Base-by-base conservation (phyloP, 2,329 filamentous ascomycete genomes). In the Pseudopyricularia javanii region DNA sequence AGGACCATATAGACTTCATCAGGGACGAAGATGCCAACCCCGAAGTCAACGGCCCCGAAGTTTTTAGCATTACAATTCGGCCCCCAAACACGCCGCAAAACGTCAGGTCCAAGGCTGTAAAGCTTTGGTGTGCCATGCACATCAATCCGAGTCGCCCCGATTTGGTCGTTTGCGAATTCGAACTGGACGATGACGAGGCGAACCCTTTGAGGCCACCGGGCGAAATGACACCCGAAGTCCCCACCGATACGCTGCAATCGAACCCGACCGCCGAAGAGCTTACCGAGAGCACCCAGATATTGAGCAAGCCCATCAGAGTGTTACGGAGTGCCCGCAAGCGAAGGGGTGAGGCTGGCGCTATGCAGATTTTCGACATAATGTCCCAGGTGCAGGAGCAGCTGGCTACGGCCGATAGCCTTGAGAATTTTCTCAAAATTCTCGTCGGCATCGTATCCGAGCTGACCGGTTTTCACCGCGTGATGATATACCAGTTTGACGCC, bases 341-440 rank as follows among this genome's bases (percentile, higher is more conserved):
- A 50, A 80, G 82, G 58, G 87, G 86, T 6, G 87, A 93, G 61
- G 86, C 88, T 47, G 85, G 85, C 5, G 86, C 86, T 0, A 93
- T 93, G 83, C 86, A 94, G 60, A 86, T 93, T 1, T 94, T 94
- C 66, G 90, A 89, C 65, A 90, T 95, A 57, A 87, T 95, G 79
- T 88, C 86, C 1, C 90, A 95, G 63, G 85, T 95, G 1, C 89
- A 95, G 63, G 88, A 95, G 60, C 90, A 95, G 64, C 72, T 95
- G 12, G 79, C 86, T 4, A 78, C 81, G 26, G 87, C 89, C 1
- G 74, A 81, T 0, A 83, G 77, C 55, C 70, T 95, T 1, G 82
- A 89, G 1, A 74, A 66, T 1, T 88, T 95, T 55, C 70, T 95
- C 35, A 91, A 93, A 60, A 83, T 91, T 6, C 68, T 93, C 3